Base-by-base conservation (phyloP, 2,329 filamentous ascomycete genomes). In the Plectosphaerella plurivora region DNA sequence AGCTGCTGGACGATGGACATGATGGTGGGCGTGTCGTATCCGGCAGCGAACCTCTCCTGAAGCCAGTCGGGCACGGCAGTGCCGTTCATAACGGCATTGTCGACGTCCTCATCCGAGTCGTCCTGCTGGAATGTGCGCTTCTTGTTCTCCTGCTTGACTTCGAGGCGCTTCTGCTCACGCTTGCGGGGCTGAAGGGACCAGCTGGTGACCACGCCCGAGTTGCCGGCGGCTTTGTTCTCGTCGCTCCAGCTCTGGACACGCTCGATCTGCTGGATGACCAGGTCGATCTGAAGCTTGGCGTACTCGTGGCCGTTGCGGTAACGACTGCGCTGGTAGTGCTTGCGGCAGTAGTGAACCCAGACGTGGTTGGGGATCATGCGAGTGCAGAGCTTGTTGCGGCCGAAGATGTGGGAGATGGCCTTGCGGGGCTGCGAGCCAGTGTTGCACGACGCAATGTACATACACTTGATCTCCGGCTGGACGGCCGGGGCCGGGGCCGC, bases 331-430 rank as follows among this genome's bases (percentile, higher is more conserved):
- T 94, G 90, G 65, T 94, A 94, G 63, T 92, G 87, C 64, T 92
- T 92, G 36, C 89, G 82, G 66, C 90, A 94, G 64, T 83, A 87
- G 61, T 87, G 82, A 1, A 90, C 82, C 88, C 88, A 93, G 2
- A 89, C 79, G 20, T 81, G 69, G 6, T 79, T 71, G 0, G 87
- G 87, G 47, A 94, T 89, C 45, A 77, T 75, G 35, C 86, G 79
- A 1, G 89, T 94, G 61, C 84, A 87, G 8, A 81, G 76, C 69
- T 94, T 94, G 74, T 94, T 94, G 37, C 90, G 82, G 20, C 89
- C 89, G 60, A 93, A 93, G 51, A 92, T 81, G 62, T 94, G 88
- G 0, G 87, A 91, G 54, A 93, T 87, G 5, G 87, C 84, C 69
- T 93, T 93, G 47, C 89, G 82, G 22, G 79, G 78, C 51, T 81